Evolutionary conservation across 495 filamentous ascomycete genomes (phyloP).

Genomic region (Evernia prunastri): DNA sequence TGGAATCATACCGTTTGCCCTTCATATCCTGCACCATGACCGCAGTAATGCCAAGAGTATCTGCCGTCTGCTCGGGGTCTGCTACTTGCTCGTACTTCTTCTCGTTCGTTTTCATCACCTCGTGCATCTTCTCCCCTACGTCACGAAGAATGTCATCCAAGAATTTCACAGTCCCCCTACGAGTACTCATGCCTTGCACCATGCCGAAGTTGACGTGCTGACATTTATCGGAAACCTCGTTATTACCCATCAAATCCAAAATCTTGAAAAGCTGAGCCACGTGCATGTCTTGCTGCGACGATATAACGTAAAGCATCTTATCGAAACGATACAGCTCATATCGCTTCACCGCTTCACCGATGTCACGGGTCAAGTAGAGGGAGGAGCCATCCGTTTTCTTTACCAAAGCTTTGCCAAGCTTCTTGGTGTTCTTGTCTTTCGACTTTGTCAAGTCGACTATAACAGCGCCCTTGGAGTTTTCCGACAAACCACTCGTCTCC

Average conservation of each 20-base stretch:
- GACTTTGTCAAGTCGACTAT: constrained; percentile 84
- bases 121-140: constrained; percentile 64
- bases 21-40: constrained; percentile 71
- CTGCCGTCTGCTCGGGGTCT: constrained; percentile 49
- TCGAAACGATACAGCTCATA: constrained; percentile 60
- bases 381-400: constrained; percentile 62
- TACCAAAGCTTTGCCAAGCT: constrained; percentile 62
- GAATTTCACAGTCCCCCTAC: constrained; percentile 65
- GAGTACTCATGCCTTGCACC: constrained; percentile 63
- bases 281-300: constrained; percentile 65
- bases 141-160: constrained; percentile 60
- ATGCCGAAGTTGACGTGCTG: constrained; percentile 71
- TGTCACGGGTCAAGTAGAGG: constrained; percentile 66
- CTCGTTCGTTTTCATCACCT: constrained; percentile 60
- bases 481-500: constrained; percentile 63
- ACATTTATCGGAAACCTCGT: constrained; percentile 54
- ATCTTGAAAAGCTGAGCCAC: constrained; percentile 67
- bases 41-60: constrained; percentile 56
- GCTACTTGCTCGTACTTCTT: constrained; percentile 59
- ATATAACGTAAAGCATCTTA: constrained; percentile 72
- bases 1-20: constrained; percentile 52
- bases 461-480: constrained; percentile 79
- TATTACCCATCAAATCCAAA: constrained; percentile 58
- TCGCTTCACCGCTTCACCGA: constrained; percentile 59
- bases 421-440: constrained; percentile 51